Evolutionary conservation across 2,329 filamentous ascomycete species (phyloP).

Genomic region (Colletotrichum ledebouriae): DNA sequence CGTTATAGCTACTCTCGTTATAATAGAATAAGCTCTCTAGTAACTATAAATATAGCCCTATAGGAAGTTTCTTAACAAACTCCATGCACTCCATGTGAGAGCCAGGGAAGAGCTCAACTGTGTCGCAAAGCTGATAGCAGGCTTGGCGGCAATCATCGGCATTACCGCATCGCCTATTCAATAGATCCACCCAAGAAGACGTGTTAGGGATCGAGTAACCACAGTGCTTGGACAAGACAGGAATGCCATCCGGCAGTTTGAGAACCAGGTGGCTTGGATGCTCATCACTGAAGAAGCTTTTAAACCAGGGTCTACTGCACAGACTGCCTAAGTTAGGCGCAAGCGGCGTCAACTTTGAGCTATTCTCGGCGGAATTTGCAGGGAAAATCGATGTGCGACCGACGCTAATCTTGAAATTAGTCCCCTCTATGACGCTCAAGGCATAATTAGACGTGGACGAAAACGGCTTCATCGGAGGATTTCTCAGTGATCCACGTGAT

Average conservation of each 20-base stretch:
- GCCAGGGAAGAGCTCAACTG: too few relatives aligned
- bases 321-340: slow-evolving; percentile 11
- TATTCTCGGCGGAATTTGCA: neutral
- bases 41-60: too few relatives aligned
- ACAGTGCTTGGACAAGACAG: neutral
- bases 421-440: slow-evolving; percentile 28
- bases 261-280: neutral
- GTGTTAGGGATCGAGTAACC: too few relatives aligned
- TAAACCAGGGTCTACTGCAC: neutral
- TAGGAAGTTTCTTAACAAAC: too few relatives aligned
- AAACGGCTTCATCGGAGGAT: neutral
- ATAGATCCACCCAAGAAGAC: too few relatives aligned
- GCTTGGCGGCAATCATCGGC: too few relatives aligned
- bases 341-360: slow-evolving; percentile 28
- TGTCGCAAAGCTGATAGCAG: too few relatives aligned
- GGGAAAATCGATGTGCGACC: slow-evolving; percentile 1
- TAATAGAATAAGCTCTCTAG: too few relatives aligned
- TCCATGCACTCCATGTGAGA: too few relatives aligned
- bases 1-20: too few relatives aligned
- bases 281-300: neutral
- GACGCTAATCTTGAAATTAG: slow-evolving; percentile 16
- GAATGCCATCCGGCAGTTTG: neutral
- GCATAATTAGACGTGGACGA: neutral
- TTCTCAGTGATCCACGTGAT: slow-evolving; percentile 27
- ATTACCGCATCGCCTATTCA: too few relatives aligned